Conservation (phyloP, 2,329 filamentous ascomycete genomes). For the Aspergillus pseudoterreus region DNA sequence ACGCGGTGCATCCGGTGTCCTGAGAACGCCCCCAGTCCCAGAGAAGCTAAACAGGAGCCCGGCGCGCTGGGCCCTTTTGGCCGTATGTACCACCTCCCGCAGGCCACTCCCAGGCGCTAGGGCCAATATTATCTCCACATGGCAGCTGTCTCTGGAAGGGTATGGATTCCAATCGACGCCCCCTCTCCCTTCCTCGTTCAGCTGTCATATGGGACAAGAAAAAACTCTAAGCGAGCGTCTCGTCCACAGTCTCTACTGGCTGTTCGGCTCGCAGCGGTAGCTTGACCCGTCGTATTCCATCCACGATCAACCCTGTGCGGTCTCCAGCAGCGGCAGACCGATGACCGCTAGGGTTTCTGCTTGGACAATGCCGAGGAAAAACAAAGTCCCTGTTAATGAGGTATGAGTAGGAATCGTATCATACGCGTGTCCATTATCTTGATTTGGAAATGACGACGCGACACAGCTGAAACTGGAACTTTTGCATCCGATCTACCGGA, state of each 20-base stretch:
- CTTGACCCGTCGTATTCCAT: conserved; percentile 3
- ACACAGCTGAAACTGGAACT: conserved; percentile 13
- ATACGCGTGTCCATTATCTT: conserved; percentile 1
- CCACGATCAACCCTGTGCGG: conserved; percentile 3
- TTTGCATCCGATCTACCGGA: conserved; percentile 21
- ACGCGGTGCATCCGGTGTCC: conserved; percentile 11
- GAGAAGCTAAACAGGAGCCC: neutral
- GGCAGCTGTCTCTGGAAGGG: neutral
- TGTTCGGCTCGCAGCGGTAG: neutral
- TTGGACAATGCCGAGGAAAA: no score
- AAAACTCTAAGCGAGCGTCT: neutral
- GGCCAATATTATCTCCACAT: conserved; percentile 10
- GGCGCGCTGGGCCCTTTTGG: neutral
- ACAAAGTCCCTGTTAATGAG: neutral
- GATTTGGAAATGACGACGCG: conserved; percentile 3
- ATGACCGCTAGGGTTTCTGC: neutral
- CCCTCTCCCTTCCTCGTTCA: neutral
- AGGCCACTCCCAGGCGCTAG: conserved; percentile 6
- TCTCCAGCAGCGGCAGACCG: neutral
- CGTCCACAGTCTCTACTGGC: neutral
- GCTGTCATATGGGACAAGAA: neutral
- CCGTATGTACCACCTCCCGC: neutral
- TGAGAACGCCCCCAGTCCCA: conserved; percentile 5
- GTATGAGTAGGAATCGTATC: no score
- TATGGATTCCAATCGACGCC: neutral